A percentile compares a stretch with the other conserved stretches of the same genome.
Conservation (phyloP, 352 stramenopile genomes). For the Phytophthora podocarpi region DNA sequence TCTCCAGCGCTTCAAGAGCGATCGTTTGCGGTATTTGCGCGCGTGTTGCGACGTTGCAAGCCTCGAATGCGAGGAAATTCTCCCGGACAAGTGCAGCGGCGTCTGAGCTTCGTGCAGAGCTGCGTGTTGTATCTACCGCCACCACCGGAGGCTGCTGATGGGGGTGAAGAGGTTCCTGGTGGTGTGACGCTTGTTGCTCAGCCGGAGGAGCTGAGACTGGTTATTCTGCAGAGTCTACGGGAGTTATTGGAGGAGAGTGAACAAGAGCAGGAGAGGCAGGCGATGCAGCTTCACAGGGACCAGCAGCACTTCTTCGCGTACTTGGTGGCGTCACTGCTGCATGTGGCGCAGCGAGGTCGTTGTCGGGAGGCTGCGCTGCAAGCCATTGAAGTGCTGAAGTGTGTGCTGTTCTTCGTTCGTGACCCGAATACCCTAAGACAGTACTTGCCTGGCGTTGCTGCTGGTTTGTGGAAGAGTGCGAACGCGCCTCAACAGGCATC, state of each 20-base stretch:
- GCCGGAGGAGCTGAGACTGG: conserved; percentile 66
- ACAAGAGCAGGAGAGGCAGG: conserved; percentile 5
- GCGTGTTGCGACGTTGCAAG: conserved; percentile 42
- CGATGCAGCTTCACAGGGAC: conserved; percentile 33
- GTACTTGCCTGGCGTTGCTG: conserved; percentile 73
- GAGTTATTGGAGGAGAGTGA: conserved; percentile 35
- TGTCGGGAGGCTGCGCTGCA: conserved; percentile 46
- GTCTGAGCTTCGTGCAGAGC: conserved; percentile 56
- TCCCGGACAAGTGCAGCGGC: conserved; percentile 16
- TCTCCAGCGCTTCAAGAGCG: conserved; percentile 29
- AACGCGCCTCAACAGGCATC: conserved; percentile 73
- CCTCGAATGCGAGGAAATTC: conserved; percentile 25
- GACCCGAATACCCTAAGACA: conserved; percentile 51
- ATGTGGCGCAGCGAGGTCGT: conserved; percentile 58
- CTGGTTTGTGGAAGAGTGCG: conserved; percentile 66
- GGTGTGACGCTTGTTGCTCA: conserved; percentile 29
- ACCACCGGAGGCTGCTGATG: conserved; percentile 31
- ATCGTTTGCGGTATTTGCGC: conserved; percentile 27
- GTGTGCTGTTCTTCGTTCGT: conserved; percentile 44
- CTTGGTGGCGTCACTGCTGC: conserved; percentile 58
- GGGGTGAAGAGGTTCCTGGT: conserved; percentile 17
- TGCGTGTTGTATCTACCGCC: conserved; percentile 63
- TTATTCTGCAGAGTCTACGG: conserved; percentile 50
- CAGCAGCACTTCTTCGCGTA: conserved; percentile 77
- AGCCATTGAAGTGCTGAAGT: conserved; percentile 47